These are phyloP conservation scores for Blumeria graminis DNA, from an alignment of 2,329 filamentous ascomycete species.

Conservation along the genomic window DNA sequence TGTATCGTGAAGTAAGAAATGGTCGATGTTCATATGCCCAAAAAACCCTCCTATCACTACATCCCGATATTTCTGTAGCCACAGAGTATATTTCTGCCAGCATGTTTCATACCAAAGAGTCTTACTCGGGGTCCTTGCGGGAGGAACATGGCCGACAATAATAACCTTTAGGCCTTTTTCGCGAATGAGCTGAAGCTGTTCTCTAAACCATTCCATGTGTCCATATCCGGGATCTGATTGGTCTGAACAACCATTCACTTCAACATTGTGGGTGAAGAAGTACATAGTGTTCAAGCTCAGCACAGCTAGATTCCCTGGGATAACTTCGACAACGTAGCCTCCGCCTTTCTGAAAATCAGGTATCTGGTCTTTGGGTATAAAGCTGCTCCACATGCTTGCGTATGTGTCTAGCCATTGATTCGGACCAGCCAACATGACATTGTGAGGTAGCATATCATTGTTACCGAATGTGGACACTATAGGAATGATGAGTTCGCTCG, in stretches of 20 bases:
- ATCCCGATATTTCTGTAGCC: conserved; percentile 76
- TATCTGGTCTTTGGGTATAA: conserved; percentile 79
- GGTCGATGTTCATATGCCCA: conserved; percentile 97
- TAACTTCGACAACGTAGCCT: conserved; percentile 85
- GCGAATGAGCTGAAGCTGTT: conserved; percentile 67
- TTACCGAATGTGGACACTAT: conserved; percentile 84
- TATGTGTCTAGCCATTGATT: conserved; percentile 69
- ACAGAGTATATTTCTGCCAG: conserved; percentile 92
- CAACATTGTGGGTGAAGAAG: conserved; percentile 82
- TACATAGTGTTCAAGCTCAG: conserved; percentile 93
- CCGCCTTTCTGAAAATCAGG: conserved; percentile 82
- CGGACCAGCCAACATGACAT: conserved; percentile 67
- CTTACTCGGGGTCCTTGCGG: conserved; percentile 66
- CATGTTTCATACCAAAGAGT: conserved; percentile 86
- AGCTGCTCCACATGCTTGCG: conserved; percentile 52
- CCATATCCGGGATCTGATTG: conserved; percentile 71
- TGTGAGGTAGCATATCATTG: conserved; percentile 93
- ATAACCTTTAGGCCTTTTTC: conserved; percentile 81
- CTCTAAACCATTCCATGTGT: conserved; percentile 86
- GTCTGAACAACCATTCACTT: conserved; percentile 67
- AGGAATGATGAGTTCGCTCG: conserved; percentile 44
- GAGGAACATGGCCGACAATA: conserved; percentile 80
- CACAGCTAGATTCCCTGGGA: conserved; percentile 63
- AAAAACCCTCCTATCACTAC: conserved; percentile 59
- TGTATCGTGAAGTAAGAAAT: conserved; percentile 81